These are phyloP conservation scores for Pyrrhoderma lamaoense DNA, from an alignment of 1,284 basidiomycete species.

Conservation along the genomic window DNA sequence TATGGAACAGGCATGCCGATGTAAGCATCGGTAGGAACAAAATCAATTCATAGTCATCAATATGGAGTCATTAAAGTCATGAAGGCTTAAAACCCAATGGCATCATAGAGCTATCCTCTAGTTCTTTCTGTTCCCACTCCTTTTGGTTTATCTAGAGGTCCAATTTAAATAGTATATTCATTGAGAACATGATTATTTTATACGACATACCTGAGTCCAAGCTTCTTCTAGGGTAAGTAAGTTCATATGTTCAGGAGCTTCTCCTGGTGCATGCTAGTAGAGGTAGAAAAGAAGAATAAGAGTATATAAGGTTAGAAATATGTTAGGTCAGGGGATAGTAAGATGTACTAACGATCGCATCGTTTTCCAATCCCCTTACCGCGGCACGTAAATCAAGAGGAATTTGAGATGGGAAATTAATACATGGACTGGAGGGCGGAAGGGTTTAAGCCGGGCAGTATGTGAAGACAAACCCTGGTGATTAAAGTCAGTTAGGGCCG, in stretches of 20 bases:
- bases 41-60: background rate
- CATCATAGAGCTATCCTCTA: slow-evolving; percentile 15
- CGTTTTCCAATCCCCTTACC: slow-evolving; percentile 61
- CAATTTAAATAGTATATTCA: background rate
- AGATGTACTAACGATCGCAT: slow-evolving; percentile 22
- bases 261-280: slow-evolving; percentile 48
- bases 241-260: slow-evolving; percentile 71
- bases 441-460: slow-evolving; percentile 48
- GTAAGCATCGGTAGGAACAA: background rate
- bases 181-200: background rate
- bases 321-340: no score
- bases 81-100: slow-evolving; percentile 12
- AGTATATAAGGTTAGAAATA: background rate
- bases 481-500: background rate
- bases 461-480: slow-evolving; percentile 46
- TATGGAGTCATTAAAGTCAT: background rate
- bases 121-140: slow-evolving; percentile 15
- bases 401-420: slow-evolving; percentile 63
- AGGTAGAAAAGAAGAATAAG: slow-evolving; percentile 12
- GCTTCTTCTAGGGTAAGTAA: slow-evolving; percentile 54
- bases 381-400: slow-evolving; percentile 60
- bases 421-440: slow-evolving; percentile 61
- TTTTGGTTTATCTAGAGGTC: slow-evolving; percentile 5
- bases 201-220: slow-evolving; percentile 52
- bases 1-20: background rate